These are phyloP conservation scores for Pyrus pyrifolia DNA, from an alignment of 306 rosid species.

Conservation along the genomic window DNA sequence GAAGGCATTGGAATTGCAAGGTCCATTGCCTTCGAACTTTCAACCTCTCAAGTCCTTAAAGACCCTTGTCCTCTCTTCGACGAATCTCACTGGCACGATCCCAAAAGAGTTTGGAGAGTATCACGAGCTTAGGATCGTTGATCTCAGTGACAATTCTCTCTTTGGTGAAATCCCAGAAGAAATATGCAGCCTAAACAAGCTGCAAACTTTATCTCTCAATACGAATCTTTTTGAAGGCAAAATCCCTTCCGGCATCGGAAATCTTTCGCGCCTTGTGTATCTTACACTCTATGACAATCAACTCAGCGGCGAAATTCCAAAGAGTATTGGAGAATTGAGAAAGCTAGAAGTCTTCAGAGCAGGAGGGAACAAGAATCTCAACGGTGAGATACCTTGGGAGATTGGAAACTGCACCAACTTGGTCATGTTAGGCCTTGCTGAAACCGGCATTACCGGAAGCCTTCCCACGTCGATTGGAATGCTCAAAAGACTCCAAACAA, in stretches of 20 bases:
- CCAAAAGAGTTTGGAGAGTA: constrained; percentile 64
- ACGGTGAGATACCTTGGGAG: constrained; percentile 68
- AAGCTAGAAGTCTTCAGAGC: constrained; percentile 56
- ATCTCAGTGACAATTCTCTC: constrained; percentile 58
- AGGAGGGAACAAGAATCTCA: constrained; percentile 67
- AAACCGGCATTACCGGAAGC: constrained; percentile 64
- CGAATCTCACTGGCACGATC: constrained; percentile 57
- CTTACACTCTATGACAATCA: constrained; percentile 64
- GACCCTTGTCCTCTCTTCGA: constrained; percentile 42
- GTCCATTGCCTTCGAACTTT: constrained; percentile 71
- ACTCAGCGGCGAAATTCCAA: constrained; percentile 63
- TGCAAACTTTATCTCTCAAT: constrained; percentile 41
- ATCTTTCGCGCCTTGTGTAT: constrained; percentile 51
- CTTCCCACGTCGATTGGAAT: constrained; percentile 69
- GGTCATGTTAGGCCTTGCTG: constrained; percentile 76
- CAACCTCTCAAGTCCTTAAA: constrained; percentile 52
- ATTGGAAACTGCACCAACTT: constrained; percentile 81
- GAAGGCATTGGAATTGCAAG: constrained; percentile 51
- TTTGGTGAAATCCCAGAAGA: constrained; percentile 63
- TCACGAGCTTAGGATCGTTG: constrained; percentile 42
- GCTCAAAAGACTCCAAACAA: constrained; percentile 49
- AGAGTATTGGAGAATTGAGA: constrained; percentile 49
- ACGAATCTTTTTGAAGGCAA: constrained; percentile 58
- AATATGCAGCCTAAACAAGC: constrained; percentile 55
- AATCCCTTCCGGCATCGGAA: constrained; percentile 53